Percentiles rank a stretch among this genome's conserved stretches.
phyloP scores from a whole-genome alignment of 768 basidiomycete species.

The Amanita subjunquillea region DNA sequence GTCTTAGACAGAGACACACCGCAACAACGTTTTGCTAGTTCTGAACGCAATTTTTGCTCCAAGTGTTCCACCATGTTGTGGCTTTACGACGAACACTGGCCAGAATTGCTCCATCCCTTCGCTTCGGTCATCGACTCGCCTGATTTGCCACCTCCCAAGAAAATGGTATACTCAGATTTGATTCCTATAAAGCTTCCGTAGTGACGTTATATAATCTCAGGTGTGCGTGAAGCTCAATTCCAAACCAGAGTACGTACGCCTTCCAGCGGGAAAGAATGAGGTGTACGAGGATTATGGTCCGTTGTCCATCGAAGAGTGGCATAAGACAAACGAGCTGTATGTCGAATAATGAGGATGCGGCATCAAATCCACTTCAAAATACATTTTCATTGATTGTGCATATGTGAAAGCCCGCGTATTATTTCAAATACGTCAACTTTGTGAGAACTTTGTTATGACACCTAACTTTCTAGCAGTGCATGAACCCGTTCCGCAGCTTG shows the following conservation, averaged over 20 bases:
- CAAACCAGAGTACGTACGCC: conserved; percentile 49
- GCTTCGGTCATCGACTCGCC: conserved; percentile 58
- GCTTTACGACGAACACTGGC: conserved; percentile 50
- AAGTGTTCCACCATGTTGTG: conserved; percentile 61
- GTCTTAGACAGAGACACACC: conserved; percentile 46
- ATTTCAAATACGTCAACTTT: too few relatives aligned
- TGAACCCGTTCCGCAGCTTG: not conserved
- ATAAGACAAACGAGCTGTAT: conserved; percentile 39
- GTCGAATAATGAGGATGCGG: conserved; percentile 11
- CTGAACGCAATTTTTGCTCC: conserved; percentile 55
- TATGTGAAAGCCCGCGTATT: too few relatives aligned
- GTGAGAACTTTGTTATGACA: too few relatives aligned
- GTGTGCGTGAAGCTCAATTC: conserved; percentile 35
- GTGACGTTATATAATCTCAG: conserved; percentile 15
- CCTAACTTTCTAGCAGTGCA: not conserved
- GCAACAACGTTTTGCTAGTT: conserved; percentile 33
- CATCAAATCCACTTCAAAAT: too few relatives aligned
- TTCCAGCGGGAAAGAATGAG: conserved; percentile 50
- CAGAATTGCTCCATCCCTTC: conserved; percentile 56
- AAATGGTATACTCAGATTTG: conserved; percentile 26
- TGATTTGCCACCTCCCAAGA: conserved; percentile 38
- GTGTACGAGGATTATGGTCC: conserved; percentile 32
- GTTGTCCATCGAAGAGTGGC: conserved; percentile 48
- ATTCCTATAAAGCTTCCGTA: not conserved
- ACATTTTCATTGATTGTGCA: too few relatives aligned